Evolutionary conservation across 208 protist genomes (phyloP).

Genomic region (Strigomonas culicis): DNA sequence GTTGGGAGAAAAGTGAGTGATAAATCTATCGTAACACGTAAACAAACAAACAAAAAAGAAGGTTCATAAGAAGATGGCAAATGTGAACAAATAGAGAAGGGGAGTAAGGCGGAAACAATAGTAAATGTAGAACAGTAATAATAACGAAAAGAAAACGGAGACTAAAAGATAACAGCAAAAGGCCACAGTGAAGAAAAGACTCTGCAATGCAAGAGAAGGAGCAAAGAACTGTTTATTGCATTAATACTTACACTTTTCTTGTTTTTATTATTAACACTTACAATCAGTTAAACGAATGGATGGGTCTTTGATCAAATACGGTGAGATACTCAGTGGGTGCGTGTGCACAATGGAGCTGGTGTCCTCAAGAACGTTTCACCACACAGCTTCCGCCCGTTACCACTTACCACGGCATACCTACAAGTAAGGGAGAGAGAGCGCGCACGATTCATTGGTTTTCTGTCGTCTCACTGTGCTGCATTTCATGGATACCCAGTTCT

Average conservation of each 20-base stretch:
- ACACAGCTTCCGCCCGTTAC: neutral
- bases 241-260: too few species aligned
- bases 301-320: neutral
- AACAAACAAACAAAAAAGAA: neutral
- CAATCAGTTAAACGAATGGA: neutral
- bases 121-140: neutral
- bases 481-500: conserved; percentile 88
- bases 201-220: too few species aligned
- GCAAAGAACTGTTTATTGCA: too few species aligned
- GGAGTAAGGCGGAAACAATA: neutral
- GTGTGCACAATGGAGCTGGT: neutral
- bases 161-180: neutral
- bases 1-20: neutral
- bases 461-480: conserved; percentile 15
- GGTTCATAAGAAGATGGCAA: too few species aligned
- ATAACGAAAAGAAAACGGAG: neutral
- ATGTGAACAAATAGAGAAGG: neutral
- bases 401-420: neutral
- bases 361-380: neutral
- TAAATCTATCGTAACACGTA: too few species aligned
- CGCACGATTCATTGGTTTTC: neutral
- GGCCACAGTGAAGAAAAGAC: too few species aligned
- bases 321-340: neutral
- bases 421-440: neutral
- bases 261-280: neutral